A percentile compares a stretch with the other conserved stretches of the same genome.
Conservation (phyloP, 139 green algal species). For the Picochlorum costavermella region DNA sequence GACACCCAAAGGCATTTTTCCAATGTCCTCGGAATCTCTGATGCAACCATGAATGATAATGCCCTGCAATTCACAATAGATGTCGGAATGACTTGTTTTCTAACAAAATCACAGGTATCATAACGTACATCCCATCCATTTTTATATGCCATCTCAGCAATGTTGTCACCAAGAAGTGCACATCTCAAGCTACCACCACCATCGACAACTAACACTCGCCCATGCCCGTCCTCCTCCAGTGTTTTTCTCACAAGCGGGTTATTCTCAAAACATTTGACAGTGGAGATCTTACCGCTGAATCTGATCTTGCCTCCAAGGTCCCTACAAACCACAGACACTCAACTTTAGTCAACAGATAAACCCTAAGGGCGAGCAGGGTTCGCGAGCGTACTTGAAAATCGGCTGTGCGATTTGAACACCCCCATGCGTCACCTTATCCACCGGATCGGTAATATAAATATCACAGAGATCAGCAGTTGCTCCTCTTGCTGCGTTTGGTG, state of each 20-base stretch:
- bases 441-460: constrained; percentile 50
- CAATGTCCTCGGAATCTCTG: constrained; percentile 82
- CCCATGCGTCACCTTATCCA: constrained; percentile 40
- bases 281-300: constrained; percentile 61
- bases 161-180: constrained; percentile 89
- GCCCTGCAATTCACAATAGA: constrained; percentile 40
- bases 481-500: constrained; percentile 51
- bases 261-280: constrained; percentile 88
- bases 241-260: constrained; percentile 84
- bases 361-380: too few species aligned
- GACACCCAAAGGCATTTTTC: constrained; percentile 71
- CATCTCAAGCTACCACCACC: constrained; percentile 78
- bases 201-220: constrained; percentile 87
- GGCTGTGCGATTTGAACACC: constrained; percentile 39
- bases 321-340: constrained; percentile 14
- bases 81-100: background rate
- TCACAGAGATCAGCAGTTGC: constrained; percentile 82
- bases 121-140: constrained; percentile 82
- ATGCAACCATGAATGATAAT: constrained; percentile 95
- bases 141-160: constrained; percentile 75
- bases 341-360: too few species aligned
- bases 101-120: background rate
- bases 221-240: constrained; percentile 66
- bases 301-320: constrained; percentile 62
- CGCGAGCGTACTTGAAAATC: constrained; percentile 31